Percentiles rank a stretch among this genome's conserved stretches.
These are phyloP conservation scores for Gymnopus androsaceus DNA, from an alignment of 1,284 basidiomycete genomes.

Conservation along the genomic window DNA sequence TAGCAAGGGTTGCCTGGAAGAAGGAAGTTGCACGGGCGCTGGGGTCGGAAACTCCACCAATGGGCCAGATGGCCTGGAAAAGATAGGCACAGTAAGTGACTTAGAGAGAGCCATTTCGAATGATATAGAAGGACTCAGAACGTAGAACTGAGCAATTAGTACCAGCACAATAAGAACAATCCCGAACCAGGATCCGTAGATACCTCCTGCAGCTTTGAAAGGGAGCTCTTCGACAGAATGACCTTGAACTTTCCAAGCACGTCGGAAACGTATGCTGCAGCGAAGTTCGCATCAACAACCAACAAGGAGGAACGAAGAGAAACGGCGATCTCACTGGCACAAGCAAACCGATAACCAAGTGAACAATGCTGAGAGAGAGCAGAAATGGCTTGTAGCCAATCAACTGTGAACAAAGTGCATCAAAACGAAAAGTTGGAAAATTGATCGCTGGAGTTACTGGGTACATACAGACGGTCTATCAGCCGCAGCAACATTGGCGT, in stretches of 20 bases:
- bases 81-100: not conserved
- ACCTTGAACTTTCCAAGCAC: slow-evolving; percentile 43
- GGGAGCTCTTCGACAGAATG: slow-evolving; percentile 47
- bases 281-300: too few species aligned
- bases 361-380: slow-evolving; percentile 46
- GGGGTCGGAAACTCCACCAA: slow-evolving; percentile 30
- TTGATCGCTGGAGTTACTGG: too few species aligned
- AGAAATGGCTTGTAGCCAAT: slow-evolving; percentile 45
- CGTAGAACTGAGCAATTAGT: slow-evolving; percentile 46
- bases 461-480: slow-evolving; percentile 40
- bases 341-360: slow-evolving; percentile 45
- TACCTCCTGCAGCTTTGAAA: slow-evolving; percentile 42
- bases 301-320: not conserved
- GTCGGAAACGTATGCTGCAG: slow-evolving; percentile 46
- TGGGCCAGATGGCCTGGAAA: slow-evolving; percentile 11
- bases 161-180: slow-evolving; percentile 40
- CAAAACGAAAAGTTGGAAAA: too few species aligned
- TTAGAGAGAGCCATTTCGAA: not conserved
- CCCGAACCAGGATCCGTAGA: slow-evolving; percentile 46
- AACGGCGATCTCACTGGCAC: slow-evolving; percentile 38
- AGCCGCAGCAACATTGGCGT: slow-evolving; percentile 35
- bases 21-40: slow-evolving; percentile 32
- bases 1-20: slow-evolving; percentile 42
- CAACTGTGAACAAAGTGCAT: too few species aligned
- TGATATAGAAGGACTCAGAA: slow-evolving; percentile 22